Evolutionary conservation across 305 asterid genomes (phyloP), one percentile per base, ranked within the genome.

Genomic region (Petunia hybrid): DNA sequence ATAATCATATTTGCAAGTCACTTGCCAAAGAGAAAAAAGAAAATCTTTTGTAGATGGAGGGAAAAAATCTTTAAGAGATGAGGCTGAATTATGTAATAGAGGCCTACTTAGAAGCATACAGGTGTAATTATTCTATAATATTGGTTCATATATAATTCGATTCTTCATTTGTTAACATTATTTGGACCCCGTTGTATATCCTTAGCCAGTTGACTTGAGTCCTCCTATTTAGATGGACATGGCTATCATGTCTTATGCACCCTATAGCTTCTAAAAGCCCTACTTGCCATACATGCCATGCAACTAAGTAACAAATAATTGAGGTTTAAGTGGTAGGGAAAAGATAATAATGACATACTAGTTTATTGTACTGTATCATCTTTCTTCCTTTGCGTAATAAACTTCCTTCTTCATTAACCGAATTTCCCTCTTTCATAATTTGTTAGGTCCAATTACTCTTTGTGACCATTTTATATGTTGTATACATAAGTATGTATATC

Each of bases 251-350:
- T 71, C 60, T 22, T 57, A 71, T 46, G 60, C 60, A 8, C 5
- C 59, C 75, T 43, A 22, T 22, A 45, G 39, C 46, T 42, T n/a
- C 41, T 45, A 45, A 45, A 46, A 46, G 2, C 45, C 77, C 59
- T 42, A 43, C 10, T 71, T 12, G 39, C 46, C 55, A 13, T 46
- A 42, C 36, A 9, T 12, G 8, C 16, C 61, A 71, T 71, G 77
- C 55, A 16, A 71, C 35, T 48, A 43, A 71, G 41, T 45, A 45
- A n/a, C 77, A 59, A 71, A 71, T 71, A 31, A 71, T 71, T 46
- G 77, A 57, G 14, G 73, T 31, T 16, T 65, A 12, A 16, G 41
- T 64, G 36, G 13, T 16, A 35, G 36, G 70, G 22, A 16, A 31
- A 31, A 64, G 5, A 22, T 41, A 1, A 67, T 41, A 0, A 35